Percentiles rank a stretch among this genome's conserved stretches.
Evolutionary conservation across 345 rosid species (phyloP).

Genomic region (Eucalyptus lansdowneana): DNA sequence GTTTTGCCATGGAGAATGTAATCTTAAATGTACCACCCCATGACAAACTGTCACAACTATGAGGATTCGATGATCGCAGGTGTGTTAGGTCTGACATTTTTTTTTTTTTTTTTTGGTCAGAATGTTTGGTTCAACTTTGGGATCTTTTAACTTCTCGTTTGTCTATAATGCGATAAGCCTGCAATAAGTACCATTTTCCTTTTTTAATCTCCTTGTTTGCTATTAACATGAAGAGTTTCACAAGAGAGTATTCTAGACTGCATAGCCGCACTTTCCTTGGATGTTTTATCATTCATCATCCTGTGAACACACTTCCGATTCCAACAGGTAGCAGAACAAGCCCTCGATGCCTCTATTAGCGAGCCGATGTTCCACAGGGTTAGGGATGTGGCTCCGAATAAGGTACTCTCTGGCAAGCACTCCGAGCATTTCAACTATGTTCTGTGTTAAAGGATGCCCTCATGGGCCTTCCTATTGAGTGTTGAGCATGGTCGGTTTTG

Average conservation of each 20-base stretch:
- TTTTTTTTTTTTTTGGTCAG: background rate
- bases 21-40: background rate
- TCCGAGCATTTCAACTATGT: background rate
- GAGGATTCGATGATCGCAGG: background rate
- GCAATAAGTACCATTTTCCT: background rate
- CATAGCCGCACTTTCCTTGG: background rate
- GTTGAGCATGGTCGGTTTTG: background rate
- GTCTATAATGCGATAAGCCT: background rate
- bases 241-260: background rate
- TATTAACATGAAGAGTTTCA: background rate
- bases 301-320: background rate
- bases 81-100: background rate
- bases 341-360: conserved; percentile 41
- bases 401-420: conserved; percentile 25
- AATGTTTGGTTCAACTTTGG: background rate
- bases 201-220: background rate
- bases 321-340: conserved; percentile 62
- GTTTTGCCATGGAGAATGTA: background rate
- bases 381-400: conserved; percentile 98
- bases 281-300: background rate
- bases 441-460: background rate
- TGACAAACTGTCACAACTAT: background rate
- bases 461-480: background rate
- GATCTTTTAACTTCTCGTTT: background rate
- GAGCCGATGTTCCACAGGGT: conserved; percentile 68